Conservation (phyloP, 306 rosid genomes). For the Castanopsis chinensis region DNA sequence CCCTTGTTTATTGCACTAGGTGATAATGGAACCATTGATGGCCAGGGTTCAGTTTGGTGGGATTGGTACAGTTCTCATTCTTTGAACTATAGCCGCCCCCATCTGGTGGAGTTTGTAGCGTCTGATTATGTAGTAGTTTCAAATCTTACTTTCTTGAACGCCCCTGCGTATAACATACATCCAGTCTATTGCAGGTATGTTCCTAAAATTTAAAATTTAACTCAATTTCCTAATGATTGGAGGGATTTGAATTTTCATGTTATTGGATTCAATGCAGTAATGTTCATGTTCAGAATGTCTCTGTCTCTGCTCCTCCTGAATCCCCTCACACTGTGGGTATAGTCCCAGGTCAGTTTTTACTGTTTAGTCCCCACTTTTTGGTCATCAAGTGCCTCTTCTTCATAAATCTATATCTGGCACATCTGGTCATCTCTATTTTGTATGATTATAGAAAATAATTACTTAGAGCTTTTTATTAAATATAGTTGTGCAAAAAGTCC, state of each 20-base stretch:
- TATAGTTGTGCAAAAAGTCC: neutral
- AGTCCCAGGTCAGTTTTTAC: conserved; percentile 76
- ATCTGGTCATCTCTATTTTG: neutral
- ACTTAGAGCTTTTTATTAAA: neutral
- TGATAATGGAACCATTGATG: conserved; percentile 87
- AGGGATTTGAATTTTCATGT: conserved; percentile 13
- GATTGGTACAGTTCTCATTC: conserved; percentile 68
- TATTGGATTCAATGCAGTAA: conserved; percentile 54
- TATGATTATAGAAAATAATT: neutral
- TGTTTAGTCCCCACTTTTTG: conserved; percentile 1
- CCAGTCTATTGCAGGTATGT: conserved; percentile 95
- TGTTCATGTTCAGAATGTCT: conserved; percentile 76
- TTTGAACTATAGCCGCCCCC: conserved; percentile 89
- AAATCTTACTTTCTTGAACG: conserved; percentile 82
- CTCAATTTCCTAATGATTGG: neutral
- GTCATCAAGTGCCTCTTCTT: neutral
- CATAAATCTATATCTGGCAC: neutral
- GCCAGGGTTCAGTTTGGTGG: conserved; percentile 97
- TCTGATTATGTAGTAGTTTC: conserved; percentile 77
- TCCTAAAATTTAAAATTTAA: conserved; percentile 7
- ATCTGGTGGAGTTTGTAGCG: conserved; percentile 69
- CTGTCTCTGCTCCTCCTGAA: conserved; percentile 71
- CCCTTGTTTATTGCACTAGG: conserved; percentile 44
- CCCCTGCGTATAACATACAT: conserved; percentile 88
- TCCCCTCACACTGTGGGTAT: conserved; percentile 85